These are phyloP conservation scores for Eremochloa ophiuroides DNA, from an alignment of 176 grass and related monocot species.

Conservation along the genomic window DNA sequence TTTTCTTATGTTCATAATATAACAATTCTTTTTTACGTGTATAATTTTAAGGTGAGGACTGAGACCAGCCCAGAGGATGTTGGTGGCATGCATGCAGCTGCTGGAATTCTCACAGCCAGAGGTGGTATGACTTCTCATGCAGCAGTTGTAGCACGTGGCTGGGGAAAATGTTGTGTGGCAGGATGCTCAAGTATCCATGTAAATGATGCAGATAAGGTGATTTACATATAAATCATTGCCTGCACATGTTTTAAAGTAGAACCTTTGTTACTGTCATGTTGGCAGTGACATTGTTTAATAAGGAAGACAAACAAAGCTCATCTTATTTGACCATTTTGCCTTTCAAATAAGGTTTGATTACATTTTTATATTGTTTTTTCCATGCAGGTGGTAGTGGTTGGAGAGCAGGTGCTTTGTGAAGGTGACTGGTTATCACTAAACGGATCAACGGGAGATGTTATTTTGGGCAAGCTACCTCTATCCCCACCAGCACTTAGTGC, in stretches of 20 bases:
- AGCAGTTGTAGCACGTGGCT: conserved; percentile 87
- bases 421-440: conserved; percentile 92
- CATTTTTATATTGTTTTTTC: conserved; percentile 3
- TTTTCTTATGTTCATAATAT: background rate
- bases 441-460: conserved; percentile 89
- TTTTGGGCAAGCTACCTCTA: conserved; percentile 80
- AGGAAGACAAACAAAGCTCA: background rate
- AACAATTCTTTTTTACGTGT: background rate
- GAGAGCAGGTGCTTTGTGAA: conserved; percentile 57
- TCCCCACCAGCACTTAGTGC: conserved; percentile 64
- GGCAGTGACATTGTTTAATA: background rate
- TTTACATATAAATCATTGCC: background rate
- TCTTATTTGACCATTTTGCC: background rate
- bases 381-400: conserved; percentile 58
- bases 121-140: conserved; percentile 99
- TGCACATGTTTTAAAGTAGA: background rate
- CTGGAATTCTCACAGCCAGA: conserved; percentile 88
- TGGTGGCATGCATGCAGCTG: conserved; percentile 83
- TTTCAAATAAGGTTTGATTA: conserved; percentile 5
- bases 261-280: background rate
- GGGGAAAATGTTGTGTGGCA: conserved; percentile 91
- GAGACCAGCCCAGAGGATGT: conserved; percentile 97
- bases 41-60: conserved; percentile 71
- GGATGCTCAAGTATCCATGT: conserved; percentile 80
- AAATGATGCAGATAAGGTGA: conserved; percentile 74